Percentiles rank a stretch among this genome's conserved stretches.
Conservation (phyloP, 805 yeast species). For the Ogataea sp. region DNA sequence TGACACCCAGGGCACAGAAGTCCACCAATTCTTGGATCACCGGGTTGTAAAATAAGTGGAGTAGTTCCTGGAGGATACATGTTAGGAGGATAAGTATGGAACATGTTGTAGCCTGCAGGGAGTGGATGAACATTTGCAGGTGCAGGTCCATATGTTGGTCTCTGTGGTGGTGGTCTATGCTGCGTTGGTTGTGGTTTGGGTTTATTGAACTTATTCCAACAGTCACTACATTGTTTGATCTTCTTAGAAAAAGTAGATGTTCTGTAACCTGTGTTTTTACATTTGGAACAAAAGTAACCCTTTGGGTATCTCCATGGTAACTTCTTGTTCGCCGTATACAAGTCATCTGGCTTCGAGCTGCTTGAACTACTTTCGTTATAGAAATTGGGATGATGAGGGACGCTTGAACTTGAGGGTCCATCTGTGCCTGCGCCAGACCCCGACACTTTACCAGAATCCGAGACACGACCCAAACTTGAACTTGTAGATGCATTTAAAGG, state of each 20-base stretch:
- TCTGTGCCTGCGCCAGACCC: conserved; percentile 5
- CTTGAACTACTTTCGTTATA: conserved; percentile 2
- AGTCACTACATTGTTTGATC: conserved; percentile 58
- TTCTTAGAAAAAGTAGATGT: conserved; percentile 28
- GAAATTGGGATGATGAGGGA: conserved; percentile 9
- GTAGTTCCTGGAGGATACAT: conserved; percentile 4
- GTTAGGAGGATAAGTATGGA: not conserved
- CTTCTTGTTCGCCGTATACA: conserved; percentile 37
- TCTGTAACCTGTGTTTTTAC: conserved; percentile 66
- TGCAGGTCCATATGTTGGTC: conserved; percentile 16
- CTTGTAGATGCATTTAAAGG: no score
- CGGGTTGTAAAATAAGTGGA: conserved; percentile 48
- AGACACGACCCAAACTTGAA: no score
- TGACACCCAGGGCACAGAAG: conserved; percentile 62
- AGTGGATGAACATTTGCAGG: conserved; percentile 16
- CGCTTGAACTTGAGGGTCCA: not conserved
- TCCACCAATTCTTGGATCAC: conserved; percentile 77
- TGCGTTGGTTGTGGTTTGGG: conserved; percentile 11
- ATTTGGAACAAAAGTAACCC: conserved; percentile 54
- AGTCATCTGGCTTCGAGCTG: conserved; percentile 15
- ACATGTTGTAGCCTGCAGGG: conserved; percentile 8
- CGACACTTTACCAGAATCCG: conserved; percentile 3
- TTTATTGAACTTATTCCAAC: conserved; percentile 56
- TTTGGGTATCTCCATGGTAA: conserved; percentile 64
- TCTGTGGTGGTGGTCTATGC: no score